Evolutionary conservation across 495 filamentous ascomycete species (phyloP).

Genomic region (Trichocladium antarcticum): DNA sequence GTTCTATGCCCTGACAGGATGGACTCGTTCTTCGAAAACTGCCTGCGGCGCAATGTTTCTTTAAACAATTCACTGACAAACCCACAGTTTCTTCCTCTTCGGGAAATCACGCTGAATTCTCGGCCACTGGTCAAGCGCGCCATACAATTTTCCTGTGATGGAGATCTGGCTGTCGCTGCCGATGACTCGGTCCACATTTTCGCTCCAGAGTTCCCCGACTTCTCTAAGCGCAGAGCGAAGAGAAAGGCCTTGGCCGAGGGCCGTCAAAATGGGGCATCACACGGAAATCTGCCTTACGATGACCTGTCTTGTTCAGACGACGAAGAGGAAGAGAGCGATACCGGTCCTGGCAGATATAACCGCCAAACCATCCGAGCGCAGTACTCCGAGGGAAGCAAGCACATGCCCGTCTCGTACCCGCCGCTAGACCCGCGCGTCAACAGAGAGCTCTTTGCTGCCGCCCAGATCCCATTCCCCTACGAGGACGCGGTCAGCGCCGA

Average conservation of each 20-base stretch:
- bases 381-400: conserved; percentile 26
- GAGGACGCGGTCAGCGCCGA: conserved; percentile 6
- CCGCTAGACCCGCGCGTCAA: conserved; percentile 29
- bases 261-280: background rate
- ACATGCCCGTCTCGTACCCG: conserved; percentile 28
- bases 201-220: conserved; percentile 33
- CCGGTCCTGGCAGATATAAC: background rate
- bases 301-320: conserved; percentile 16
- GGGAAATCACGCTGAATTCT: conserved; percentile 33
- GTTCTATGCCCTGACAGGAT: too few species aligned
- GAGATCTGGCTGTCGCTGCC: conserved; percentile 37
- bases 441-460: conserved; percentile 22
- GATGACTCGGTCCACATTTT: conserved; percentile 40
- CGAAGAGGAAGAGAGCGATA: conserved; percentile 8
- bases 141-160: conserved; percentile 39
- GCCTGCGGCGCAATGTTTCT: too few species aligned
- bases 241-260: background rate
- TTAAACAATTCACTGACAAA: conserved; percentile 1
- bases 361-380: conserved; percentile 17
- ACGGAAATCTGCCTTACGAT: background rate
- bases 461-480: conserved; percentile 18
- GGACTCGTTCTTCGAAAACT: too few species aligned
- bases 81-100: conserved; percentile 29
- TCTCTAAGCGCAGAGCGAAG: conserved; percentile 11
- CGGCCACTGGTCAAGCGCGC: conserved; percentile 35